Base-by-base conservation (phyloP, 441 rosid genomes). In the Mallotus repandus region DNA sequence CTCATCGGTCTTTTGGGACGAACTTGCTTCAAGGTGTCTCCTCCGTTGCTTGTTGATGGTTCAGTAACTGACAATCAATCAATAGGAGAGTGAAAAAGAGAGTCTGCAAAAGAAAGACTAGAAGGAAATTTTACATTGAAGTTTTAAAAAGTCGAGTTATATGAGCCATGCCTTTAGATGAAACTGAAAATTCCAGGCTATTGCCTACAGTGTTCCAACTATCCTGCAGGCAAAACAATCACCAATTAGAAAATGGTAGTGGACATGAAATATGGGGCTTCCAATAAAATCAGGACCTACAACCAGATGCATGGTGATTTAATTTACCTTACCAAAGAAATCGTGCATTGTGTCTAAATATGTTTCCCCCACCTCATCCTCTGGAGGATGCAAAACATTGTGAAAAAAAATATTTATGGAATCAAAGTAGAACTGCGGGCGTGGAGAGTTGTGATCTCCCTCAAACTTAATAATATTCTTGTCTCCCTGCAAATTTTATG, bases 361-460 rank as follows among this genome's bases (percentile, higher is more conserved):
- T 22, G 88, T 77, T 68, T 81, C 85, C 38, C 90, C 91, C 70
- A 89, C 84, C 85, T 89, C 91, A 81, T 90, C 97, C 77, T 85
- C 89, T 11, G 98, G 98, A 76, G 98, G 98, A 76, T 85, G 99
- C 81, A 96, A 82, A 66, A 96, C 98, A 80, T 96, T 96, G 80
- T 92, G 97, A 85, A 96, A 96, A 80, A 96, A 96, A 2, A 96
- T 96, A 77, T 94, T 94, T 81, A 94, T 80, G 15, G 99, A 96
- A 84, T 96, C 98, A 78, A 93, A 96, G 85, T 96, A 96, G 75
- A 96, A 96, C 53, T 80, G 98, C 49, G 99, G 99, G 29, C 98
- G 94, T 21, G 93, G 98, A 61, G 99, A 93, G 80, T 96, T 96
- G 85, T 96, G 99, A 81, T 96, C 99, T 82, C 99, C 99, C 72